These are phyloP conservation scores for Vitis cinerea DNA, from an alignment of 164 flowering plant species.

Conservation along the genomic window DNA sequence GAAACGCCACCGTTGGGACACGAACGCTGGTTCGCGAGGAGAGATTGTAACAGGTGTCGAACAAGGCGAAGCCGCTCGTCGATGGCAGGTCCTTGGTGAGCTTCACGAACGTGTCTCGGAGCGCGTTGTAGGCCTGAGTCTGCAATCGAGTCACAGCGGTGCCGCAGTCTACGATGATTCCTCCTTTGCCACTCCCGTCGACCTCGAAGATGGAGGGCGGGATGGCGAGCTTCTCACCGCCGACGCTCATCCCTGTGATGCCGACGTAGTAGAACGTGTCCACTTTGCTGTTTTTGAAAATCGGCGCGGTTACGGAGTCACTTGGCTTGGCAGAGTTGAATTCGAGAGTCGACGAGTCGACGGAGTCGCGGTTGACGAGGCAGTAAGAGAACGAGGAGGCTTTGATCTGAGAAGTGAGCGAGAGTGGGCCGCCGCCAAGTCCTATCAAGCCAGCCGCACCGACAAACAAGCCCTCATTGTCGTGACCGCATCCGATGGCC, in stretches of 20 bases:
- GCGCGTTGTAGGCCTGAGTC: constrained; percentile 43
- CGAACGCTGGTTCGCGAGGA: constrained; percentile 29
- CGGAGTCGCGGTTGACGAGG: constrained; percentile 48
- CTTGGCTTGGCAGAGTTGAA: constrained; percentile 34
- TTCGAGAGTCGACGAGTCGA: constrained; percentile 37
- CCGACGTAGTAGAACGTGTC: constrained; percentile 54
- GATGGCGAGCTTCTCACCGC: constrained; percentile 32
- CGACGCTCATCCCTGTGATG: constrained; percentile 53
- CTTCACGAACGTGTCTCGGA: constrained; percentile 48
- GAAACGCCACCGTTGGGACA: constrained; percentile 52
- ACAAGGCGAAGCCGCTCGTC: constrained; percentile 30
- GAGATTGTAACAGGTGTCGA: constrained; percentile 64
- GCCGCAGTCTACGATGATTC: constrained; percentile 58
- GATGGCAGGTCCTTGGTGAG: constrained; percentile 20
- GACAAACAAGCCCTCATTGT: constrained; percentile 55
- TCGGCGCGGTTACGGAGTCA: constrained; percentile 32
- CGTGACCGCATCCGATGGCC: constrained; percentile 61
- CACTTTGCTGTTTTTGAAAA: constrained; percentile 24
- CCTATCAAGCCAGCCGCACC: constrained; percentile 61
- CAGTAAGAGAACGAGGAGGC: constrained; percentile 57
- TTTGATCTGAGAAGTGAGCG: constrained; percentile 42
- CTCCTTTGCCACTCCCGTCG: constrained; percentile 45
- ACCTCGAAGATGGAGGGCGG: constrained; percentile 37
- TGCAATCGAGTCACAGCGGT: constrained; percentile 54
- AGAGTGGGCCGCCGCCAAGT: constrained; percentile 46